Conservation (phyloP, 1,284 basidiomycete species). For the Golubevia sp. region DNA sequence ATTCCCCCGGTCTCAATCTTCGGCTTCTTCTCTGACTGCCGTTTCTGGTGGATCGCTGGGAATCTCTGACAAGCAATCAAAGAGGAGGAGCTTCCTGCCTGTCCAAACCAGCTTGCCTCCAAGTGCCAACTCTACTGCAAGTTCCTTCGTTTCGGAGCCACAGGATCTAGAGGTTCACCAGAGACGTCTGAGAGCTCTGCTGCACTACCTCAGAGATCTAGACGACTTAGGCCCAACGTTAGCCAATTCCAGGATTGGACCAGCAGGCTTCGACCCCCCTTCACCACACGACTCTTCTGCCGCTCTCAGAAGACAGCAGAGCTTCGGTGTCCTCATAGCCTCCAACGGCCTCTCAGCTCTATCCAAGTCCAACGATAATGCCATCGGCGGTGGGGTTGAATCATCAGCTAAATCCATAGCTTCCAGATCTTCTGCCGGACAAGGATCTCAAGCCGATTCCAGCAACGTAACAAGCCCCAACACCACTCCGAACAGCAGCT, state of each 20-base stretch:
- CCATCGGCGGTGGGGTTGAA: not conserved
- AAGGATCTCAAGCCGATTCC: not conserved
- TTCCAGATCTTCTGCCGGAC: not conserved
- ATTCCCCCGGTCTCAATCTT: constrained; percentile 11
- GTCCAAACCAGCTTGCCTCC: constrained; percentile 13
- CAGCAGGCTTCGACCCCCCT: not conserved
- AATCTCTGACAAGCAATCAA: constrained; percentile 17
- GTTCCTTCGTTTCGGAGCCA: not conserved
- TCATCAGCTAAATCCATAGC: not conserved
- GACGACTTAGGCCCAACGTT: constrained; percentile 26
- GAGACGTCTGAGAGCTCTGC: constrained; percentile 25
- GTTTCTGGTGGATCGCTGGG: constrained; percentile 11
- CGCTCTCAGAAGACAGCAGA: not conserved
- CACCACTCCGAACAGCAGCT: not conserved
- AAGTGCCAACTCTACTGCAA: not conserved
- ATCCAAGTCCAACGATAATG: not conserved
- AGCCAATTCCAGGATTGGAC: not conserved
- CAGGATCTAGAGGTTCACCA: constrained; percentile 13
- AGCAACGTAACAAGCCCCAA: not conserved
- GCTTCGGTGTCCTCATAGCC: not conserved
- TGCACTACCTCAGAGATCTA: constrained; percentile 46
- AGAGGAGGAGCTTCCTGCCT: constrained; percentile 25
- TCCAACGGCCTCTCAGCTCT: not conserved
- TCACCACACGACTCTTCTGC: not conserved
- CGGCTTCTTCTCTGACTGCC: constrained; percentile 5